These are phyloP conservation scores for Saturnispora ahearnii DNA, from an alignment of 805 yeast species.

Conservation along the genomic window DNA sequence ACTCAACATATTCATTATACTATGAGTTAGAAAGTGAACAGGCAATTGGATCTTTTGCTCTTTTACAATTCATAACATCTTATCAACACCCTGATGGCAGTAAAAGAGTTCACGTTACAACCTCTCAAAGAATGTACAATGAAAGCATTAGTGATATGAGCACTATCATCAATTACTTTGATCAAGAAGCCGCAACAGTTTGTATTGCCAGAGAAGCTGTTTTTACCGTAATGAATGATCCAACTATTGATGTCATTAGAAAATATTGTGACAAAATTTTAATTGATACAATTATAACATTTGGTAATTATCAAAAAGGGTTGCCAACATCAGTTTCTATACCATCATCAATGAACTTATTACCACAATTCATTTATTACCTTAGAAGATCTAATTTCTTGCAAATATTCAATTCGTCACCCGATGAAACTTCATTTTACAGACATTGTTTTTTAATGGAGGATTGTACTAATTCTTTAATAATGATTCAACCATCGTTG, in stretches of 20 bases:
- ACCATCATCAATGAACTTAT: conserved; percentile 39
- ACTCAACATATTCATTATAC: conserved; percentile 49
- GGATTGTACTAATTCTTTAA: conserved; percentile 49
- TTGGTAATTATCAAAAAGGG: conserved; percentile 40
- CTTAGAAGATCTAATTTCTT: conserved; percentile 58
- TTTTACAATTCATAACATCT: conserved; percentile 47
- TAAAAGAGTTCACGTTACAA: conserved; percentile 52
- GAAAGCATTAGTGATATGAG: conserved; percentile 27
- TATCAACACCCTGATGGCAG: conserved; percentile 57
- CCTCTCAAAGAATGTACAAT: conserved; percentile 38
- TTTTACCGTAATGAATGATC: conserved; percentile 31
- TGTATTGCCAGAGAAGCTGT: conserved; percentile 49
- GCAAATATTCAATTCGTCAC: conserved; percentile 60
- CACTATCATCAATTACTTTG: conserved; percentile 41
- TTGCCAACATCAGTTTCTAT: conserved; percentile 41
- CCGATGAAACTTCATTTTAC: conserved; percentile 61
- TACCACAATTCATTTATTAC: conserved; percentile 62
- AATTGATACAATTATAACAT: conserved; percentile 38
- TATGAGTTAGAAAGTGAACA: conserved; percentile 36
- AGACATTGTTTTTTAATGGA: conserved; percentile 56
- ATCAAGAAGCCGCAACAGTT: conserved; percentile 63
- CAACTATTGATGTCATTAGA: conserved; percentile 32
- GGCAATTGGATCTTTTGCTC: conserved; percentile 15
- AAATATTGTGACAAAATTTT: conserved; percentile 41
- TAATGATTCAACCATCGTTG: conserved; percentile 64